These are phyloP conservation scores for Cadophora luteo-olivacea DNA, from an alignment of 2,329 filamentous ascomycete genomes.

Conservation along the genomic window DNA sequence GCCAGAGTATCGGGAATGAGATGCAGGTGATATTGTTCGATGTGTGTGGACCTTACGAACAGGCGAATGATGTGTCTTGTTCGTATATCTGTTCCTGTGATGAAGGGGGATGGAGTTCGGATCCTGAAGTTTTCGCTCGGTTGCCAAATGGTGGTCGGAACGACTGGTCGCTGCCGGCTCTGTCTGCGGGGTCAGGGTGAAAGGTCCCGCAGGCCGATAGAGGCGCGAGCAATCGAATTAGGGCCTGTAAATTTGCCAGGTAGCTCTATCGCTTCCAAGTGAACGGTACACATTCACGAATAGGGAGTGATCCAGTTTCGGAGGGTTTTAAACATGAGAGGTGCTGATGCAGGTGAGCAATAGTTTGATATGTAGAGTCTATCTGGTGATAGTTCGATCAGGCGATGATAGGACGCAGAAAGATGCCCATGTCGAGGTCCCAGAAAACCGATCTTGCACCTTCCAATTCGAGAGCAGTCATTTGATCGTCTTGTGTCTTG, in stretches of 20 bases:
- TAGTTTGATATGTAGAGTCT: not conserved
- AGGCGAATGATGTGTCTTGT: not conserved
- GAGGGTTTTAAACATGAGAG: not conserved
- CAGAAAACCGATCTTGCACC: not conserved
- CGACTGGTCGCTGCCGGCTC: slow-evolving; percentile 2
- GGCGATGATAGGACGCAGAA: too few relatives aligned
- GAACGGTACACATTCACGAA: slow-evolving; percentile 7
- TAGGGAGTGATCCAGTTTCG: not conserved
- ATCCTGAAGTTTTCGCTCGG: not conserved
- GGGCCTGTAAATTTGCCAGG: not conserved
- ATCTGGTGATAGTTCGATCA: not conserved
- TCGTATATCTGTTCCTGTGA: too few relatives aligned
- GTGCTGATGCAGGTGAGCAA: slow-evolving; percentile 1
- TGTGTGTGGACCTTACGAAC: not conserved
- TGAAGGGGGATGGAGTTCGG: not conserved
- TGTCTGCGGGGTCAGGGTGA: not conserved
- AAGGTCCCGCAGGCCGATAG: not conserved
- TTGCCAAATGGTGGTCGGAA: not conserved
- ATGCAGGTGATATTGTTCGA: not conserved
- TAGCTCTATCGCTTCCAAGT: not conserved
- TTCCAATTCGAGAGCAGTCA: not conserved
- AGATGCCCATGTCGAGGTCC: not conserved
- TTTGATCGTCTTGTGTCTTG: not conserved
- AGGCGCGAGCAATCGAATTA: not conserved
- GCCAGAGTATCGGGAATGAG: slow-evolving; percentile 4